A percentile compares a stretch with the other conserved stretches of the same genome.
Conservation (phyloP, 2,329 filamentous ascomycete species). For the Knoxdaviesia proteae region DNA sequence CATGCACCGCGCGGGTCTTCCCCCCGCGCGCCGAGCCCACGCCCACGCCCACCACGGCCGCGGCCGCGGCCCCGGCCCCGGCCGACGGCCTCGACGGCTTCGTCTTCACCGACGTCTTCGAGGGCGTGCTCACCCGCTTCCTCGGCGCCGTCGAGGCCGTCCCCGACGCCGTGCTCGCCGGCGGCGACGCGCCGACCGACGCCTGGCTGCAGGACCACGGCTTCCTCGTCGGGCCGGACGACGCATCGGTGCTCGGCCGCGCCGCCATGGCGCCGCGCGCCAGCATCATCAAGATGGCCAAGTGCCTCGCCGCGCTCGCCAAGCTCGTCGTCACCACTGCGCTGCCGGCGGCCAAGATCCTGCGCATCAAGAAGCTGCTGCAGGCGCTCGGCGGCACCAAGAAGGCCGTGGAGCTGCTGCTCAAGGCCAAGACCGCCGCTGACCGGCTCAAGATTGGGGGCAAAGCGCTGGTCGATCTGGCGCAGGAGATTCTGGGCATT, state of each 20-base stretch:
- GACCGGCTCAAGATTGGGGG: constrained; percentile 9
- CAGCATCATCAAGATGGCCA: constrained; percentile 7
- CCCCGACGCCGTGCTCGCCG: constrained; percentile 8
- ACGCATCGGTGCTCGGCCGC: not conserved
- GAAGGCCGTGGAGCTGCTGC: constrained; percentile 8
- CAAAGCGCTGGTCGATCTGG: constrained; percentile 6
- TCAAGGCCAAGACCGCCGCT: constrained; percentile 6
- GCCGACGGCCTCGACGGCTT: too few relatives aligned
- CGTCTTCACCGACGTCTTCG: constrained; percentile 2
- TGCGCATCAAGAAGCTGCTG: constrained; percentile 10
- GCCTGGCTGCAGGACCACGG: constrained; percentile 7
- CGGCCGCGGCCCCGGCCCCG: too few relatives aligned
- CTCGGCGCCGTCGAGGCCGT: constrained; percentile 8
- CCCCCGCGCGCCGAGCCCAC: too few relatives aligned
- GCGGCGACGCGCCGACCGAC: constrained; percentile 7
- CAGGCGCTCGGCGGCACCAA: constrained; percentile 8
- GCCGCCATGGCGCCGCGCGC: not conserved
- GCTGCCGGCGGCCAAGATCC: constrained; percentile 8
- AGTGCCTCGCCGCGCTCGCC: constrained; percentile 8
- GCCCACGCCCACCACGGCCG: too few relatives aligned
- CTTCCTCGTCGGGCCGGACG: constrained; percentile 1
- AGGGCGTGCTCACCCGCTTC: constrained; percentile 1
- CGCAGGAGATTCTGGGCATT: constrained; percentile 7
- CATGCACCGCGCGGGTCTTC: too few relatives aligned
- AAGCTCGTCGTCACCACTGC: constrained; percentile 7